Percentiles rank a stretch among this genome's conserved stretches.
Conservation (phyloP, 2,329 filamentous ascomycete genomes). For the Zymoseptoria crescenta region DNA sequence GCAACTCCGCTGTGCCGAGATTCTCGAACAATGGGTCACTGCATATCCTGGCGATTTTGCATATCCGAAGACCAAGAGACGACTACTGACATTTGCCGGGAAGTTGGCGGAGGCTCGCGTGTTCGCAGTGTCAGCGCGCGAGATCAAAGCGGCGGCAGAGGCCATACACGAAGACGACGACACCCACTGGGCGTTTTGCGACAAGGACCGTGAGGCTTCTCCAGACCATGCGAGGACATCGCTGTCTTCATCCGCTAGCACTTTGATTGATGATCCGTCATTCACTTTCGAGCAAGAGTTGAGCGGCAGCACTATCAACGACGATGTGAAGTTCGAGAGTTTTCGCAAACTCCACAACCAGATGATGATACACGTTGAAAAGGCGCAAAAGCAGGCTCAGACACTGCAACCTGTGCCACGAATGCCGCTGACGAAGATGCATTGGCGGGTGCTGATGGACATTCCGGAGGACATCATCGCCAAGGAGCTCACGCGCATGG, state of each 20-base stretch:
- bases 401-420: constrained; percentile 62
- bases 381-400: constrained; percentile 71
- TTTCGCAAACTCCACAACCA: constrained; percentile 29
- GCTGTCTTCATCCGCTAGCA: constrained; percentile 26
- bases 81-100: constrained; percentile 66
- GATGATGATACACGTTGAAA: constrained; percentile 62
- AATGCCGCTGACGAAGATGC: constrained; percentile 68
- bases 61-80: constrained; percentile 61
- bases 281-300: constrained; percentile 25
- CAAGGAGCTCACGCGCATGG: constrained; percentile 85
- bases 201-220: constrained; percentile 48
- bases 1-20: constrained; percentile 74
- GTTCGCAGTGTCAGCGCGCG: constrained; percentile 75
- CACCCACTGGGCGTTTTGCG: constrained; percentile 80
- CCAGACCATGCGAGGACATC: constrained; percentile 33
- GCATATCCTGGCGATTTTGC: constrained; percentile 92
- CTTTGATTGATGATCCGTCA: constrained; percentile 28
- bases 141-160: constrained; percentile 74
- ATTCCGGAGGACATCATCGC: constrained; percentile 78
- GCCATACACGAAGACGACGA: constrained; percentile 80
- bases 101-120: constrained; percentile 70
- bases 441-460: constrained; percentile 87
- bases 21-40: constrained; percentile 82
- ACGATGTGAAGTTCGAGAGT: constrained; percentile 24
- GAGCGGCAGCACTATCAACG: constrained; percentile 23